Evolutionary conservation across 768 basidiomycete genomes (phyloP).

Genomic region (Piloderma croceum): DNA sequence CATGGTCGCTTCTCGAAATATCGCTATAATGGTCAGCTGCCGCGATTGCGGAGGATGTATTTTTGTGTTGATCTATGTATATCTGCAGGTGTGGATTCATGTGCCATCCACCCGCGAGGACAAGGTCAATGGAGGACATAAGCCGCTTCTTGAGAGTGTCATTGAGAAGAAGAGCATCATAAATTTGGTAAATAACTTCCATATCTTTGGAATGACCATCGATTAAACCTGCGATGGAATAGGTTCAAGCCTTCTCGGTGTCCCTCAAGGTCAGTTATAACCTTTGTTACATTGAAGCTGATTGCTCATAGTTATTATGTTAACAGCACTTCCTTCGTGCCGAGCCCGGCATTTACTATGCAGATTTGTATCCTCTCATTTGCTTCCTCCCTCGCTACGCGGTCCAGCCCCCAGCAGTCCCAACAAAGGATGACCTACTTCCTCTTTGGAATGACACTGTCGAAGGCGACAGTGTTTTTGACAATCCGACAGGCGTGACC

Average conservation of each 20-base stretch:
- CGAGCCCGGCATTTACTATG: slow-evolving; percentile 66
- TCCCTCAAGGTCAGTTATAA: slow-evolving; percentile 48
- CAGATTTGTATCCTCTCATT: slow-evolving; percentile 67
- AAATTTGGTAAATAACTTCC: slow-evolving; percentile 44
- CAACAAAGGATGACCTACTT: slow-evolving; percentile 39
- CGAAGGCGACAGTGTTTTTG: not conserved
- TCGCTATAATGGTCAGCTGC: slow-evolving; percentile 50
- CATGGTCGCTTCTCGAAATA: slow-evolving; percentile 47
- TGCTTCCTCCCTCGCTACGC: slow-evolving; percentile 61
- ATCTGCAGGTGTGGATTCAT: slow-evolving; percentile 50
- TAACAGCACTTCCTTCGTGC: slow-evolving; percentile 58
- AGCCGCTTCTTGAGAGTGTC: slow-evolving; percentile 38
- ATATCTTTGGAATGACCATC: not conserved
- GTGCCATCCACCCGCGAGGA: slow-evolving; percentile 39
- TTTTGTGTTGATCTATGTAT: not conserved
- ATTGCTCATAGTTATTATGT: not conserved
- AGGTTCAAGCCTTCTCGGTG: slow-evolving; percentile 67
- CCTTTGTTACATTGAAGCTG: not conserved
- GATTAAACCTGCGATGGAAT: not conserved
- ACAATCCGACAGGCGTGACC: not conserved
- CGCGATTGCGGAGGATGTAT: not conserved
- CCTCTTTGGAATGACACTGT: slow-evolving; percentile 43
- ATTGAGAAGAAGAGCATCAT: slow-evolving; percentile 76
- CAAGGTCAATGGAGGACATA: slow-evolving; percentile 23
- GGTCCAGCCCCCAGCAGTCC: slow-evolving; percentile 15